Conservation (phyloP, 306 rosid genomes). For the Crotalaria pallida region DNA sequence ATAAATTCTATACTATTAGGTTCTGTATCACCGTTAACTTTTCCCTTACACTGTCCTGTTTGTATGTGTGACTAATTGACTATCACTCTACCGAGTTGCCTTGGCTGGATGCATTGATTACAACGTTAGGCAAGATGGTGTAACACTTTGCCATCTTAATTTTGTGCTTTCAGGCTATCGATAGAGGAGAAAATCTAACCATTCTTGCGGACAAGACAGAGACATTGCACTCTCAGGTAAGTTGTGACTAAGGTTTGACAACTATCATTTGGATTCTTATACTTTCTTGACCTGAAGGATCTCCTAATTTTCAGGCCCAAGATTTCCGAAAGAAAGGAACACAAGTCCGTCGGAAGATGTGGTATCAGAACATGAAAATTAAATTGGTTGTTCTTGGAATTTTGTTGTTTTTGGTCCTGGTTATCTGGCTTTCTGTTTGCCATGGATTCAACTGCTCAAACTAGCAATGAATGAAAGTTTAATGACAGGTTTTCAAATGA, state of each 20-base stretch:
- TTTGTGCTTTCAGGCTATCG: constrained; percentile 52
- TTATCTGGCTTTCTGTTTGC: constrained; percentile 88
- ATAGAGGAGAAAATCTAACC: constrained; percentile 80
- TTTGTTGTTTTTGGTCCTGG: constrained; percentile 55
- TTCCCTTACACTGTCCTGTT: background rate
- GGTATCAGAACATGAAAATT: constrained; percentile 98
- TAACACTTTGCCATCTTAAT: background rate
- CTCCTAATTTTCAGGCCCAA: constrained; percentile 59
- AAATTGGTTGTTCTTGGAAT: constrained; percentile 78
- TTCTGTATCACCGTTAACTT: background rate
- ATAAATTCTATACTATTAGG: background rate
- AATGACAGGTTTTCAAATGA: constrained; percentile 18
- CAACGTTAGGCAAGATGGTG: background rate
- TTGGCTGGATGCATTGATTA: background rate
- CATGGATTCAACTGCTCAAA: constrained; percentile 87
- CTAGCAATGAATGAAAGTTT: constrained; percentile 29
- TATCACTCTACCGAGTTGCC: constrained; percentile 4
- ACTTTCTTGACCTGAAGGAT: constrained; percentile 20
- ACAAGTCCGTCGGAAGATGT: constrained; percentile 73
- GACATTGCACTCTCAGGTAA: constrained; percentile 70
- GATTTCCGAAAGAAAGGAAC: constrained; percentile 63
- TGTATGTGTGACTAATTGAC: background rate
- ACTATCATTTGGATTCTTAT: background rate
- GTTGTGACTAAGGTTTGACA: constrained; percentile 8
- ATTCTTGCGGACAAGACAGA: constrained; percentile 73